Evolutionary conservation across 805 yeast genomes (phyloP), one percentile per base, ranked within the genome.

Genomic region (Monosporozyma servazzii): DNA sequence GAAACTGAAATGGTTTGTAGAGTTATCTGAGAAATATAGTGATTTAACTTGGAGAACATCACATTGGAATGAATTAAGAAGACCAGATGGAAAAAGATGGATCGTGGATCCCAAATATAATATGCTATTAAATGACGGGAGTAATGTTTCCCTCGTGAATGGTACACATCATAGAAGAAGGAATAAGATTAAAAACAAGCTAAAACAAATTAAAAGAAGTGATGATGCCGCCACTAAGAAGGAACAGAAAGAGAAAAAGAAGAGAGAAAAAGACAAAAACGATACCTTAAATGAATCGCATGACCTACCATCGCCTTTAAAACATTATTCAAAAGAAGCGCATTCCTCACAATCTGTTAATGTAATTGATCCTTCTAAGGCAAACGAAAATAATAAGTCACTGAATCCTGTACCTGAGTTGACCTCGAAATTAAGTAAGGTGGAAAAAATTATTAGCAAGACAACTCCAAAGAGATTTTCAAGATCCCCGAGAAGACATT

Each of bases 1-100:
- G 33, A 74, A 73, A 52, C 65, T 79, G 61, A 68, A 75, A 5
- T 85, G 90, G 90, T 81, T 84, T 48, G 74, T 85, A 5, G 84
- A 81, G 50, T 59, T 81, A 48, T 71, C 76, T 52, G 93, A 85
- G 59, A 65, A 75, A 30, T 64, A 77, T 11, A 74, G 76, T 50
- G 90, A 85, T 61, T 47, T 74, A 13, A 67, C 73, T 2, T 84
- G 88, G 87, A 62, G 70, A 51, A 58, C 63, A 3, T 48, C 62
- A 2, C 67, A 66, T 49, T 65, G 68, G 68, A 55, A 61, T 48
- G 68, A 66, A 44, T 53, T 66, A 43, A 54, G 55, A 15, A 60
- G 58, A 40, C 67, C 68, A 3, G 52, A 60, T 36, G 68, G 67
- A 2, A 54, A 60, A 11, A 49, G 53, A 15, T 66, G 69, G 69